Evolutionary conservation across 1,139 yeast genomes (phyloP).

Genomic region (Zygosaccharomyces sapae): DNA sequence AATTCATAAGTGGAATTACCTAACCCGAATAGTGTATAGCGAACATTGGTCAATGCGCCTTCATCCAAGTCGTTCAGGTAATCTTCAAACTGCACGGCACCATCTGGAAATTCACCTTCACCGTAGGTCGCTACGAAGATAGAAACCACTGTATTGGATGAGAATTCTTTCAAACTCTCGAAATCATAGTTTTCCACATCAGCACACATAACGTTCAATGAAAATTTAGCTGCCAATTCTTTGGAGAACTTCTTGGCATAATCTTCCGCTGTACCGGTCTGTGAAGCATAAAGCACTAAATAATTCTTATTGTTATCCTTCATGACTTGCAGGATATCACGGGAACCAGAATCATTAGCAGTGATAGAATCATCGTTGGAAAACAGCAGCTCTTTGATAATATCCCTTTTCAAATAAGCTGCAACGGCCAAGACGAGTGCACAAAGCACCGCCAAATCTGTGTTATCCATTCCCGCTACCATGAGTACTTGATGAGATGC

Average conservation of each 20-base stretch:
- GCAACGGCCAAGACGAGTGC: slow-evolving; percentile 60
- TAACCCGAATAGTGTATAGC: slow-evolving; percentile 76
- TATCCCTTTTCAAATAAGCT: slow-evolving; percentile 65
- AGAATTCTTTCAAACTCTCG: slow-evolving; percentile 63
- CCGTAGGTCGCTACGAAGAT: slow-evolving; percentile 92
- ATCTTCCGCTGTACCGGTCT: slow-evolving; percentile 99
- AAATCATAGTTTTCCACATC: slow-evolving; percentile 86
- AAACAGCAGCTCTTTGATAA: slow-evolving; percentile 49
- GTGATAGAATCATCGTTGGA: slow-evolving; percentile 38
- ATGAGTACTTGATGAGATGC: slow-evolving; percentile 6
- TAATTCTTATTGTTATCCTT: slow-evolving; percentile 66
- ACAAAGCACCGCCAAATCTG: slow-evolving; percentile 66
- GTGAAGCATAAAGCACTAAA: slow-evolving; percentile 87
- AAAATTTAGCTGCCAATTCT: slow-evolving; percentile 74
- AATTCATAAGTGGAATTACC: slow-evolving; percentile 94
- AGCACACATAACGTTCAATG: slow-evolving; percentile 73
- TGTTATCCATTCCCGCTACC: slow-evolving; percentile 48
- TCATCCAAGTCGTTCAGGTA: slow-evolving; percentile 51
- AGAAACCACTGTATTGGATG: slow-evolving; percentile 49
- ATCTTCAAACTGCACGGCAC: slow-evolving; percentile 70
- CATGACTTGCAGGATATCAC: slow-evolving; percentile 64
- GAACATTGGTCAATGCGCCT: slow-evolving; percentile 58
- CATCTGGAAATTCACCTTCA: slow-evolving; percentile 98
- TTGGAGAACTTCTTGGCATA: slow-evolving; percentile 87
- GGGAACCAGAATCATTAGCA: slow-evolving; percentile 36